Evolutionary conservation across 176 grass and related monocot genomes (phyloP), one percentile per base, ranked within the genome.

Genomic region (Ensete ventricosum): DNA sequence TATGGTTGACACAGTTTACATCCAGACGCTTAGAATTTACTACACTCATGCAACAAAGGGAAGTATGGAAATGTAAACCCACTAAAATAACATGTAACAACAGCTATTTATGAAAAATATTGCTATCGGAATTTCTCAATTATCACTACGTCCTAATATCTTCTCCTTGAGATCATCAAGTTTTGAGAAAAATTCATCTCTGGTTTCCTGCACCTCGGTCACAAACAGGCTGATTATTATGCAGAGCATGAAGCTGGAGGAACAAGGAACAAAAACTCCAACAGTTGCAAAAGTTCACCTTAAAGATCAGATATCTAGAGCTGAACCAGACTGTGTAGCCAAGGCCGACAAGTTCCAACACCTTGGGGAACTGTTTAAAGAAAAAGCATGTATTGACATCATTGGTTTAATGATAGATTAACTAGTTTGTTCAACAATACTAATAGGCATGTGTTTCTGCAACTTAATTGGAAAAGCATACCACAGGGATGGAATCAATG

Each of bases 401-500:
- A 26, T 59, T 43, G 17, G 12, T n/a, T 5, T 52, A 13, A 11
- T 50, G 9, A 51, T 17, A 71, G 9, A 20, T 26, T 3, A n/a
- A 51, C 26, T 50, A 19, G n/a, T 29, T 65, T 65, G n/a, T 10
- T 24, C 20, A 29, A 65, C 12, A 13, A 43, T 43, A 43, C 34
- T 43, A 43, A 6, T 43, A 43, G 34, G 34, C 34, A 43, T 43
- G 34, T 17, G 57, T 17, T 19, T 62, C 20, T 14, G 57, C 9
- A 20, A 20, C 48, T 24, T n/a, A 14, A 53, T 12, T n/a, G n/a
- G 73, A 60, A 10, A 21, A 14, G 68, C 86, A 11, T 85, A 96
- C 89, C 82, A 96, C 52, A 65, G 87, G 92, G 73, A 89, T 76
- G 9, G 92, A 96, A 80, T 96, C 84, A 49, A 96, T 14, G 72